Evolutionary conservation across 495 filamentous ascomycete species (phyloP).

Genomic region (Patellaria atrata): DNA sequence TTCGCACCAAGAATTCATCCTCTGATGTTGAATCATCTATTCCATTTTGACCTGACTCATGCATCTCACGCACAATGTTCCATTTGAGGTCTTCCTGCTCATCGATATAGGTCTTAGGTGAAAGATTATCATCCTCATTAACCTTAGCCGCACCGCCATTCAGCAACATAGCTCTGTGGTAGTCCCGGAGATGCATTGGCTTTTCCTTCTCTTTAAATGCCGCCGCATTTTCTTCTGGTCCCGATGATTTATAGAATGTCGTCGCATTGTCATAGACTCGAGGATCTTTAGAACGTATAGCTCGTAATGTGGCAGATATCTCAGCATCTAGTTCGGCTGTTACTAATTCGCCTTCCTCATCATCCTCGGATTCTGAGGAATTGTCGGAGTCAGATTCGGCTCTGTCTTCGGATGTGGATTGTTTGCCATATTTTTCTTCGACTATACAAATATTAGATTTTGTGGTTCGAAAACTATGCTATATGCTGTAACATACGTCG

Average conservation of each 20-base stretch:
- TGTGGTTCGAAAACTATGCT: background rate
- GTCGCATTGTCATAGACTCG: conserved; percentile 66
- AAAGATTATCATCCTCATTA: conserved; percentile 38
- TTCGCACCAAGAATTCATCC: conserved; percentile 48
- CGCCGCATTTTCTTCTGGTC: conserved; percentile 25
- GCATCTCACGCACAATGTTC: conserved; percentile 62
- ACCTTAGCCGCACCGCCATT: conserved; percentile 44
- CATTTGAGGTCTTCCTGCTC: conserved; percentile 74
- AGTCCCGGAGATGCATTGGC: conserved; percentile 75
- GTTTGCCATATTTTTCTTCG: conserved; percentile 69
- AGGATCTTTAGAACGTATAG: conserved; percentile 80
- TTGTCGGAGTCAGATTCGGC: conserved; percentile 37
- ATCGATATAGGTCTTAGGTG: conserved; percentile 55
- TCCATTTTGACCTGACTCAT: conserved; percentile 44
- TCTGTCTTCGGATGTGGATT: conserved; percentile 26
- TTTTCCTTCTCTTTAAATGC: conserved; percentile 50
- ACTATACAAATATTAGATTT: conserved; percentile 40
- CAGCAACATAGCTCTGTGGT: conserved; percentile 75
- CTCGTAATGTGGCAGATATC: conserved; percentile 68
- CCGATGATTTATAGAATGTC: conserved; percentile 79
- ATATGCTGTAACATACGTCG: conserved; percentile 43
- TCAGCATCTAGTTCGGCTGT: conserved; percentile 73
- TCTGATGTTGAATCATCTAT: conserved; percentile 49
- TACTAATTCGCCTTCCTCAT: conserved; percentile 73
- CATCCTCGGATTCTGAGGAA: conserved; percentile 66